These are phyloP conservation scores for Xerocomus spinulosus DNA, from an alignment of 768 basidiomycete species.

Conservation along the genomic window DNA sequence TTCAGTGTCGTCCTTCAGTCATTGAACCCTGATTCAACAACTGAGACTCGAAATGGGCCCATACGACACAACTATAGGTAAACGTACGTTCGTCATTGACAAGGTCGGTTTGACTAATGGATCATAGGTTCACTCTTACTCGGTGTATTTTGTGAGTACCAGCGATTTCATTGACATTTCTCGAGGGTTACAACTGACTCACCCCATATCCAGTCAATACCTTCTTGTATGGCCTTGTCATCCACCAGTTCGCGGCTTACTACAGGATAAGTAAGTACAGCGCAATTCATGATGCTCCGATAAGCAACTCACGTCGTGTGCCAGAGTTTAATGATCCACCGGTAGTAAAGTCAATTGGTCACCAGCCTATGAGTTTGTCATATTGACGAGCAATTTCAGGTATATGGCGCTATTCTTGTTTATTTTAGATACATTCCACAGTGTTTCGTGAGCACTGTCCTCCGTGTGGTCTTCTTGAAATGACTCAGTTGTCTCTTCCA, in stretches of 20 bases:
- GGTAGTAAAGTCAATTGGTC: neutral
- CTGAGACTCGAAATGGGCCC: neutral
- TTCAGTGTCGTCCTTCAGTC: neutral
- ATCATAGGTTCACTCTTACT: slow-evolving; percentile 9
- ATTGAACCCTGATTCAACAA: neutral
- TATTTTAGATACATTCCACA: slow-evolving; percentile 14
- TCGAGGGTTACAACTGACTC: neutral
- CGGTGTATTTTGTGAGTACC: slow-evolving; percentile 3
- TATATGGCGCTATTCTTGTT: slow-evolving; percentile 10
- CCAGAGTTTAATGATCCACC: slow-evolving; percentile 7
- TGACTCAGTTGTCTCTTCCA: neutral
- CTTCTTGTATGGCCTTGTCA: slow-evolving; percentile 38
- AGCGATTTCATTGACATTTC: no score
- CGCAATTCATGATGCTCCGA: no score
- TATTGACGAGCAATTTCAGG: neutral
- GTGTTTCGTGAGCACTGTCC: slow-evolving; percentile 8
- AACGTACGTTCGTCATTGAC: neutral
- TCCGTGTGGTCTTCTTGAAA: neutral
- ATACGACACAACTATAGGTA: neutral
- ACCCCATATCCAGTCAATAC: slow-evolving; percentile 14
- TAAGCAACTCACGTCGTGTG: neutral
- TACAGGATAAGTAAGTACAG: slow-evolving; percentile 16
- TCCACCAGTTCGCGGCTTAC: slow-evolving; percentile 39
- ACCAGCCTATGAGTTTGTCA: neutral
- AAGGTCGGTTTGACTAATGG: neutral